A percentile compares a stretch with the other conserved stretches of the same genome.
Evolutionary conservation across 495 filamentous ascomycete genomes (phyloP).

Genomic region (Immersiella caudata): DNA sequence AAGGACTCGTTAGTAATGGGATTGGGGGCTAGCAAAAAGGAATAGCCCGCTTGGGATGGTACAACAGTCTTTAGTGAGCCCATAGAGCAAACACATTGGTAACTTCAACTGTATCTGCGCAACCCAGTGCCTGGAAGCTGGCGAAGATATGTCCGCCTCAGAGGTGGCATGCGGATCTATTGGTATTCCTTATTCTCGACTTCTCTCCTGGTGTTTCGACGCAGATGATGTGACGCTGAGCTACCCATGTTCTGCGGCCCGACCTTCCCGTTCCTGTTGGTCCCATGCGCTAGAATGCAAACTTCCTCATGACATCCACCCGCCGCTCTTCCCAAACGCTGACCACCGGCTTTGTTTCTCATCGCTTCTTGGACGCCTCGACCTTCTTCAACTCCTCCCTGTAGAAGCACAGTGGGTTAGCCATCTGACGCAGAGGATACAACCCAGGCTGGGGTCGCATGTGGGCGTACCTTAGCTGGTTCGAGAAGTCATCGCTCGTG

Average conservation of each 20-base stretch:
- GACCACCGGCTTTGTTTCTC: slow-evolving; percentile 9
- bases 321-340: neutral
- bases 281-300: neutral
- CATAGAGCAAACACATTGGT: neutral
- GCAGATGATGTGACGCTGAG: neutral
- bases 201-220: neutral
- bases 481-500: slow-evolving; percentile 92
- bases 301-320: neutral
- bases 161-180: neutral
- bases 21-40: neutral
- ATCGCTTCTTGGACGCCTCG: slow-evolving; percentile 65
- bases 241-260: neutral
- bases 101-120: neutral
- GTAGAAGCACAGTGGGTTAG: slow-evolving; percentile 16
- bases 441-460: neutral
- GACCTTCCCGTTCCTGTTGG: neutral
- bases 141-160: neutral
- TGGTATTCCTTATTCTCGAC: neutral
- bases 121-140: neutral
- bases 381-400: slow-evolving; percentile 98
- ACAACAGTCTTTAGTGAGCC: neutral
- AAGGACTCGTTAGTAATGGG: neutral
- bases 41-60: neutral
- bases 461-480: slow-evolving; percentile 82
- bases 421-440: neutral